Base-by-base conservation (phyloP, 805 yeast species). In the Teunomyces funiuensis region DNA sequence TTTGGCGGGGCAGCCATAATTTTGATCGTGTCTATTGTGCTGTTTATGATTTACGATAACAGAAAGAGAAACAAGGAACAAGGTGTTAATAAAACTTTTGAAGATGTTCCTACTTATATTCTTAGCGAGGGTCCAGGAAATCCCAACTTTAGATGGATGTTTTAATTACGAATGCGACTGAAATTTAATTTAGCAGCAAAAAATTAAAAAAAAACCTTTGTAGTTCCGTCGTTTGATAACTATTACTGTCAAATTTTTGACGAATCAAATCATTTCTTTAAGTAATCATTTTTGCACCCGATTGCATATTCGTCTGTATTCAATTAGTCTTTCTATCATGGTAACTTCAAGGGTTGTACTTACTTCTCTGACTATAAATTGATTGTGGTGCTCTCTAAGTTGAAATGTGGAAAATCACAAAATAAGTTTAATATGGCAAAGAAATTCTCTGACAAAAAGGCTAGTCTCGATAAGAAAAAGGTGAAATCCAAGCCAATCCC, bases 81-180 rank as follows among this genome's bases (percentile, higher is more conserved):
- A 50, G 73, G 73, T 14, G 71, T 69, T 25, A 55, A 54, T 22
- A 54, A 55, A 46, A 65, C 69, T 17, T 67, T 55, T 40, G 57
- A 53, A 39, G 75, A 69, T 45, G 72, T 71, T 19, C 69, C 76
- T 2, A 72, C 78, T 3, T 58, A 61, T 33, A 64, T 58, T 39
- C 59, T 73, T 34, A 58, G 68, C 10, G 76, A 71, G 19, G 77
- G 78, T 1, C 76, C 77, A 11, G 49, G 53, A 33, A 69, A 68
- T 50, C 74, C 75, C 14, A 66, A 57, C 43, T 74, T 61, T 49
- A 57, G 78, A 53, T 74, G 79, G 78, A 69, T 73, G 74, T 63
- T 61, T 37, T 69, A 46, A 50, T 15, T 37, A 26, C 22, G 13
- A 33, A 17, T 17, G 7, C 6, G n/a, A 16, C 9, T 28, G 14